A percentile compares a stretch with the other conserved stretches of the same genome.
phyloP scores from a whole-genome alignment of 1,284 basidiomycete species.

The Irpex sp. region DNA sequence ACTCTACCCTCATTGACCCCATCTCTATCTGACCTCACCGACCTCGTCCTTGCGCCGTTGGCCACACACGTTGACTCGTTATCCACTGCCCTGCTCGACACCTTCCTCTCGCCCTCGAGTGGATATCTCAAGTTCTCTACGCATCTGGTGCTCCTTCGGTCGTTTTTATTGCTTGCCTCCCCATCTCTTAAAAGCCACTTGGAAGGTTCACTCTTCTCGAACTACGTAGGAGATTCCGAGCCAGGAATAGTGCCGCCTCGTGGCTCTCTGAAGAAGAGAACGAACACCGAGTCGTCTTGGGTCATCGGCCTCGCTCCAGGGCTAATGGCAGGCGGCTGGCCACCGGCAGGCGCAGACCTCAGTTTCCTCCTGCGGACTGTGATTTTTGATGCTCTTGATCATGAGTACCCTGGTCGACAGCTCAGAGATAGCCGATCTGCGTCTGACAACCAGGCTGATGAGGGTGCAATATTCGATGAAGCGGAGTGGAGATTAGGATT shows the following conservation, averaged over 20 bases:
- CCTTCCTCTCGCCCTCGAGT: slow-evolving; percentile 47
- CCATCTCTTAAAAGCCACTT: slow-evolving; percentile 62
- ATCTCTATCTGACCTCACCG: slow-evolving; percentile 51
- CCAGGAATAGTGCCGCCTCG: not conserved
- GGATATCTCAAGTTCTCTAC: slow-evolving; percentile 52
- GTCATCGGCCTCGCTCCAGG: slow-evolving; percentile 70
- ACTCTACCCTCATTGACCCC: slow-evolving; percentile 57
- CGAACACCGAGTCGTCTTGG: slow-evolving; percentile 33
- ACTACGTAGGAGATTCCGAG: slow-evolving; percentile 26
- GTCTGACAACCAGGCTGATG: slow-evolving; percentile 19
- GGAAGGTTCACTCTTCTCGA: slow-evolving; percentile 62
- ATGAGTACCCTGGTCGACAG: slow-evolving; percentile 13
- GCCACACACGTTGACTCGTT: slow-evolving; percentile 49
- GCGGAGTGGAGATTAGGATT: slow-evolving; percentile 79
- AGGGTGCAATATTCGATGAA: slow-evolving; percentile 39
- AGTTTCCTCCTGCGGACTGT: slow-evolving; percentile 77
- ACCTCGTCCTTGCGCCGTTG: slow-evolving; percentile 54
- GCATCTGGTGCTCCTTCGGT: slow-evolving; percentile 62
- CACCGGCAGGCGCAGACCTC: slow-evolving; percentile 78
- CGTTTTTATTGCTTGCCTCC: slow-evolving; percentile 62
- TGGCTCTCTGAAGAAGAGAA: not conserved
- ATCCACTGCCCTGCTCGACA: slow-evolving; percentile 52
- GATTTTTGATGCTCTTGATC: slow-evolving; percentile 67
- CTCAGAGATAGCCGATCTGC: not conserved
- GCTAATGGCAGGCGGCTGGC: slow-evolving; percentile 72